phyloP scores from a whole-genome alignment of 73 alveolate genomes.

The Paramecium biaurelia region DNA sequence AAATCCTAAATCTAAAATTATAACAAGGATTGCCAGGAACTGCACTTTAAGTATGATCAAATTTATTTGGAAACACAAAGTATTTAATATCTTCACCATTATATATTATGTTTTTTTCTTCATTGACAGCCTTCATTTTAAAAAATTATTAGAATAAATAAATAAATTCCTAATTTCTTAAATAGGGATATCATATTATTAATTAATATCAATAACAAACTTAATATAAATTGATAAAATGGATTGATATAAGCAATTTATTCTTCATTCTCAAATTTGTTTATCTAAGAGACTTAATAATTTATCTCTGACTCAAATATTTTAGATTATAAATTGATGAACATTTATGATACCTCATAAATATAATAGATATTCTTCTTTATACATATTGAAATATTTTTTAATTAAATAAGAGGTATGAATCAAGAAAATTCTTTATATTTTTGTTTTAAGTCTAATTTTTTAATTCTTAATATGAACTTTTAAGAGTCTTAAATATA shows the following conservation, averaged over 20 bases:
- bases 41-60: constrained; percentile 8
- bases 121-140: background rate
- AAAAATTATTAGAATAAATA: background rate
- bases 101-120: background rate
- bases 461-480: no score
- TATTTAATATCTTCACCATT: background rate
- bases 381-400: no score
- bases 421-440: no score
- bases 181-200: background rate
- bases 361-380: background rate
- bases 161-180: background rate
- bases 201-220: background rate
- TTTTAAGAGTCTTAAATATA: no score
- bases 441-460: no score
- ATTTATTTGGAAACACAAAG: background rate
- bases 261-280: background rate
- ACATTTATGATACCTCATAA: background rate
- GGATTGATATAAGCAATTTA: no score
- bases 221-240: background rate
- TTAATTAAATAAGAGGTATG: no score
- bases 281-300: no score
- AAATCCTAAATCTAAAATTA: constrained; percentile 5
- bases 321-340: no score
- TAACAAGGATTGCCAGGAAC: constrained; percentile 40
- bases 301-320: no score